Evolutionary conservation across 2,329 filamentous ascomycete genomes (phyloP).

Genomic region (Diaporthe destruens): DNA sequence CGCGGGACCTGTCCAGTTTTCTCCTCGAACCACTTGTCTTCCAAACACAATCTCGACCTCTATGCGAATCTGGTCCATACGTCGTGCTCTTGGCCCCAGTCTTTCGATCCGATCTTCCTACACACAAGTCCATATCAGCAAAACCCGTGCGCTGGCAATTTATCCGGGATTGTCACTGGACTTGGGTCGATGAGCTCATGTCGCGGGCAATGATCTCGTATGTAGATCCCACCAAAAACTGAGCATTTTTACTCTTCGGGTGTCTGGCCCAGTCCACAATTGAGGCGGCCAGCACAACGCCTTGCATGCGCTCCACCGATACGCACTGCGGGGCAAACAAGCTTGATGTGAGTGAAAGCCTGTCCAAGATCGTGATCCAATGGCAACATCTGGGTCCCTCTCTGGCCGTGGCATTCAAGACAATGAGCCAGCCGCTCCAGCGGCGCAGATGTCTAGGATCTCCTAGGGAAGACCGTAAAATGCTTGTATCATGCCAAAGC

Average conservation of each 20-base stretch:
- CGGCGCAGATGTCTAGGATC: neutral
- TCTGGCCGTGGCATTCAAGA: neutral
- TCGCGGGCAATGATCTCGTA: neutral
- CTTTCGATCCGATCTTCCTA: neutral
- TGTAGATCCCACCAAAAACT: neutral
- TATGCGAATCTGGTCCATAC: neutral
- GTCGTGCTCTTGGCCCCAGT: neutral
- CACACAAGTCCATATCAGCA: neutral
- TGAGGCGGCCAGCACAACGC: neutral
- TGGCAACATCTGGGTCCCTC: neutral
- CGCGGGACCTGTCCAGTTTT: constrained; percentile 7
- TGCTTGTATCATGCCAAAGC: neutral
- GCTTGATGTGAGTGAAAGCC: neutral
- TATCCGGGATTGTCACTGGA: neutral
- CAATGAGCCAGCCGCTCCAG: neutral
- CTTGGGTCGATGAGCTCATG: neutral
- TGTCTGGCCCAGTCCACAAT: neutral
- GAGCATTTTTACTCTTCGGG: neutral
- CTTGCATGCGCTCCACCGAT: neutral
- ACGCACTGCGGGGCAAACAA: neutral
- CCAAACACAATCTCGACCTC: neutral
- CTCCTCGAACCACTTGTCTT: neutral
- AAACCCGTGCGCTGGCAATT: neutral
- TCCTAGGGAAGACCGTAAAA: too few relatives aligned
- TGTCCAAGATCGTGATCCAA: neutral